Percentiles rank a stretch among this genome's conserved stretches.
phyloP scores from a whole-genome alignment of 129 eudicot species.

The Arctium lappa region DNA sequence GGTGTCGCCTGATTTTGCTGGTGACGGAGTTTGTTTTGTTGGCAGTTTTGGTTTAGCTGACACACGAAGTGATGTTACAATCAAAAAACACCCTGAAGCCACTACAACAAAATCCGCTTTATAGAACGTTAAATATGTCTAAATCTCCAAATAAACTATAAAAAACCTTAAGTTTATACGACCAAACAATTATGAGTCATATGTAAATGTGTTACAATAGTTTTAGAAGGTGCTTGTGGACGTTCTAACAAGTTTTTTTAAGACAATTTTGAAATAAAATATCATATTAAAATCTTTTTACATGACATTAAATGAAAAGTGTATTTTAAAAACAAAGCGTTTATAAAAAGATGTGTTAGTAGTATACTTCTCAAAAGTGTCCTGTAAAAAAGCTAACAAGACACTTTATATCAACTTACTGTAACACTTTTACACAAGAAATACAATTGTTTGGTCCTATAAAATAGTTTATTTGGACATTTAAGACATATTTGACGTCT shows the following conservation, averaged over 20 bases:
- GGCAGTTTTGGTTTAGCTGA: slow-evolving; percentile 56
- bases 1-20: slow-evolving; percentile 39
- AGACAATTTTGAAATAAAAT: background rate
- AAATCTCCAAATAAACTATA: background rate
- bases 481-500: background rate
- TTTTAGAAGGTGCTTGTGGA: background rate
- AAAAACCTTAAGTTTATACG: no score
- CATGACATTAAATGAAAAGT: background rate
- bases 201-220: background rate
- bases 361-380: background rate
- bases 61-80: slow-evolving; percentile 8
- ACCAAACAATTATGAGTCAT: no score
- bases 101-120: background rate
- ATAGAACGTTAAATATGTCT: background rate
- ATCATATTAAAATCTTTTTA: background rate
- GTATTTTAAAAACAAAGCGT: background rate
- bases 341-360: background rate
- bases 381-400: background rate
- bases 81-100: background rate
- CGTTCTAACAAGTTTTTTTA: background rate
- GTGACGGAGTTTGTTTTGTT: slow-evolving; percentile 44
- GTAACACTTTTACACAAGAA: background rate
- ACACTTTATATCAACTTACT: no score
- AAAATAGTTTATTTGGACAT: background rate
- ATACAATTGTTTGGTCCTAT: no score